phyloP scores from a whole-genome alignment of 768 basidiomycete species.

The Trichaptum fuscoviolaceum region DNA sequence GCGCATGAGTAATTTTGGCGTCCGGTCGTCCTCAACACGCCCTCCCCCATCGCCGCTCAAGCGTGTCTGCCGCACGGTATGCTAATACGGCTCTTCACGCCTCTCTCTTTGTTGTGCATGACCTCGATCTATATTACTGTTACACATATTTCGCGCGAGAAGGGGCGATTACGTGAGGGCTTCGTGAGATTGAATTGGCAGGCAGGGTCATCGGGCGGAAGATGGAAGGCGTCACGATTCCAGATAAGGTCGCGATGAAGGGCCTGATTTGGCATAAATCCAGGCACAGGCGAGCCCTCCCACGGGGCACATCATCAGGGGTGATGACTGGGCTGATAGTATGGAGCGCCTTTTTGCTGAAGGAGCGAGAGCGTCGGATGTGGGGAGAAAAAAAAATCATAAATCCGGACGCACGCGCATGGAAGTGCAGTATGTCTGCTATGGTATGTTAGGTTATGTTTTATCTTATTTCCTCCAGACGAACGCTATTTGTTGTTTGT shows the following conservation, averaged over 20 bases:
- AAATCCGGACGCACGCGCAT: no score
- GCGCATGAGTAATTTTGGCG: neutral
- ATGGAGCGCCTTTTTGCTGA: neutral
- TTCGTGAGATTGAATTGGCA: neutral
- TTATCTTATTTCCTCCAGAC: no score
- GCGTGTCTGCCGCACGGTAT: neutral
- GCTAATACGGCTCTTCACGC: no score
- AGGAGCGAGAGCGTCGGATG: neutral
- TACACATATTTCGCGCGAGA: neutral
- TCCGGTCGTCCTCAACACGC: neutral
- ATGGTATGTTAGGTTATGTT: no score
- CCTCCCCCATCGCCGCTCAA: neutral
- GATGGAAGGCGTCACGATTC: neutral
- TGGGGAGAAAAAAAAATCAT: no score
- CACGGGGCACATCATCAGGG: neutral
- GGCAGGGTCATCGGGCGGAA: neutral
- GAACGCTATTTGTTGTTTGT: no score
- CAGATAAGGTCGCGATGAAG: conserved; percentile 1
- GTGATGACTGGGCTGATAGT: neutral
- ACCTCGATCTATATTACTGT: no score
- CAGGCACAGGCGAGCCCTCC: neutral
- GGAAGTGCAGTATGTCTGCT: no score
- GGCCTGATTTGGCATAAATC: neutral
- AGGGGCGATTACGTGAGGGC: neutral
- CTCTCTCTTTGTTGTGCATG: neutral